These are phyloP conservation scores for Musa beccarii DNA, from an alignment of 176 grass and related monocot species.

Conservation along the genomic window DNA sequence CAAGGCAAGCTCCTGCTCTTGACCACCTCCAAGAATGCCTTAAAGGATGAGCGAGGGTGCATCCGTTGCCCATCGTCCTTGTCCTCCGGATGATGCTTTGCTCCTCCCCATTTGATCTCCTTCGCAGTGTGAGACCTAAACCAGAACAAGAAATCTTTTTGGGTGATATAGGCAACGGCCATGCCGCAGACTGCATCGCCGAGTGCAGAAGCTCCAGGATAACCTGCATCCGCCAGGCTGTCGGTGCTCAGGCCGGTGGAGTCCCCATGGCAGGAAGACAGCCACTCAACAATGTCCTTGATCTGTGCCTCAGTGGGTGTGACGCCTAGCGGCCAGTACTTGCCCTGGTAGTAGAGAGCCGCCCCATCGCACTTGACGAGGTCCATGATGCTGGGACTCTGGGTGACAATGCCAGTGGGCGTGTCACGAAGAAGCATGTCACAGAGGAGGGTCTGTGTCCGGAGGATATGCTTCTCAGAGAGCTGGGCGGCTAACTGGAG, in stretches of 20 bases:
- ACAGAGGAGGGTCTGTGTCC: conserved; percentile 82
- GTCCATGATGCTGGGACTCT: conserved; percentile 98
- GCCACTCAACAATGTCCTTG: conserved; percentile 84
- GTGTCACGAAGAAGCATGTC: conserved; percentile 96
- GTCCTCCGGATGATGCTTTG: conserved; percentile 92
- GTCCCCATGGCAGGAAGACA: conserved; percentile 59
- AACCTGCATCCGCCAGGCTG: conserved; percentile 82
- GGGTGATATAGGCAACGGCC: conserved; percentile 85
- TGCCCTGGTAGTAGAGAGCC: conserved; percentile 72
- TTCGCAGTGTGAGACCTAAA: conserved; percentile 95
- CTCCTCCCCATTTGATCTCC: conserved; percentile 95
- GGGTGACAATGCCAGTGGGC: conserved; percentile 80
- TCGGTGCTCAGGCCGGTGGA: conserved; percentile 90
- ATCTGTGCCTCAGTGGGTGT: conserved; percentile 74
- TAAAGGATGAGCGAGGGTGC: conserved; percentile 95
- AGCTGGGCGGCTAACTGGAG: conserved; percentile 77
- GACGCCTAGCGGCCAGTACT: conserved; percentile 78
- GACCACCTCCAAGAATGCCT: conserved; percentile 95
- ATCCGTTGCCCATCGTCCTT: conserved; percentile 94
- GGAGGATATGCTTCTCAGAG: conserved; percentile 86
- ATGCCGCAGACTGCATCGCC: conserved; percentile 90
- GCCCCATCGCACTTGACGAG: conserved; percentile 96
- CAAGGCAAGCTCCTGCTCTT: conserved; percentile 85
- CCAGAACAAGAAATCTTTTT: conserved; percentile 91
- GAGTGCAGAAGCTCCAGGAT: conserved; percentile 57